Conservation (phyloP, 495 filamentous ascomycete genomes). For the Pseudoneurospora amorphoporcata region DNA sequence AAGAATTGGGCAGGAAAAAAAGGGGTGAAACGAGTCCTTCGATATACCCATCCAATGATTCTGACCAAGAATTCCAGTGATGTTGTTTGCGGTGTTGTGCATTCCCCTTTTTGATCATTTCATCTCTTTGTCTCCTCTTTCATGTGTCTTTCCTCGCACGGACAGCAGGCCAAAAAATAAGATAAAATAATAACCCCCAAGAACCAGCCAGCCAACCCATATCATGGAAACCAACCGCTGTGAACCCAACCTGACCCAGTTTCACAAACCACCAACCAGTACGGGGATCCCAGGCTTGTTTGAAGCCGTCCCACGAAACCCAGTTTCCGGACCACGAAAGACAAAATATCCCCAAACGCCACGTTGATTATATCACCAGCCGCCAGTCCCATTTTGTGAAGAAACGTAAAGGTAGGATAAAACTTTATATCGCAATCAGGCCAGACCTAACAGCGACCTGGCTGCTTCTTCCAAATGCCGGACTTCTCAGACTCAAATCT, state of each 20-base stretch:
- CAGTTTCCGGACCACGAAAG: neutral
- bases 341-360: constrained; percentile 1
- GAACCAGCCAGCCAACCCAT: neutral
- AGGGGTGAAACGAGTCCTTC: neutral
- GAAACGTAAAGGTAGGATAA: constrained; percentile 1
- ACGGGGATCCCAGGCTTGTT: neutral
- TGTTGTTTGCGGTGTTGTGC: neutral
- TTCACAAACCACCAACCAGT: neutral
- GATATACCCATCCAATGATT: neutral
- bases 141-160: neutral
- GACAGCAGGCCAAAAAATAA: neutral
- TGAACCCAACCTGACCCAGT: neutral
- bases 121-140: neutral
- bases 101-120: neutral
- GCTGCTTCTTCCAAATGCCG: neutral
- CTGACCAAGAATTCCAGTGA: neutral
- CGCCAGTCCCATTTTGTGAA: constrained; percentile 3
- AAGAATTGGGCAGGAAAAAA: neutral
- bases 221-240: neutral
- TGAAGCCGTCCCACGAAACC: neutral
- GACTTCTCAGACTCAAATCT: neutral
- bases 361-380: constrained; percentile 2
- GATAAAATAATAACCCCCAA: neutral
- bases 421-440: neutral
- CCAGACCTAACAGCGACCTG: neutral